A percentile compares a stretch with the other conserved stretches of the same genome.
Evolutionary conservation across 805 yeast genomes (phyloP).

Genomic region (Debaryomyces castellii): DNA sequence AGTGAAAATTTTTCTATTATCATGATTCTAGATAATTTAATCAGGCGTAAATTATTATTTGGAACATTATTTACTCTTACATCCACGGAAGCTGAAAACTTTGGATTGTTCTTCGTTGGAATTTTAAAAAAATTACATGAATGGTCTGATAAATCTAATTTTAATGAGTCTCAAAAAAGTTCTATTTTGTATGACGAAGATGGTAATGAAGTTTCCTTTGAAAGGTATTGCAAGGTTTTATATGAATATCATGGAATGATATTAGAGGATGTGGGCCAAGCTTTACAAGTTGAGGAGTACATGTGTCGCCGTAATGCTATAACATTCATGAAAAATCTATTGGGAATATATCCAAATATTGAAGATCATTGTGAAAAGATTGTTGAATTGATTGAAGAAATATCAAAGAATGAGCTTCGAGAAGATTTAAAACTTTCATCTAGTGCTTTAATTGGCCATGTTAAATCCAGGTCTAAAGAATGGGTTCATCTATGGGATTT

Average conservation of each 20-base stretch:
- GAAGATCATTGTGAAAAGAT: conserved; percentile 63
- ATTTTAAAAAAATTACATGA: conserved; percentile 47
- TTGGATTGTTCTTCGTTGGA: conserved; percentile 71
- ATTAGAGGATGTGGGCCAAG: conserved; percentile 39
- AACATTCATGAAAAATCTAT: conserved; percentile 66
- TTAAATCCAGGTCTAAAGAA: conserved; percentile 51
- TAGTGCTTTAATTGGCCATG: conserved; percentile 65
- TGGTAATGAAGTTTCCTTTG: conserved; percentile 15
- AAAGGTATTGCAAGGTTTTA: conserved; percentile 36
- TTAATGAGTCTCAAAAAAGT: conserved; percentile 12
- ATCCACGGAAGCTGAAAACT: conserved; percentile 73
- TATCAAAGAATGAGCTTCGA: conserved; percentile 56
- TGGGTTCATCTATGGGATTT: conserved; percentile 61
- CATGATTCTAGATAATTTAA: conserved; percentile 43
- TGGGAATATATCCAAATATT: conserved; percentile 64
- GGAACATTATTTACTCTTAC: conserved; percentile 70
- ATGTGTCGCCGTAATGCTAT: conserved; percentile 81
- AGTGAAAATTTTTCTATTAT: conserved; percentile 38
- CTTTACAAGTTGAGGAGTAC: conserved; percentile 56
- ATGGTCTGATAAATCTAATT: conserved; percentile 39
- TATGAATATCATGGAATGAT: conserved; percentile 58
- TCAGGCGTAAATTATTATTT: conserved; percentile 48
- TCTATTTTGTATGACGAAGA: conserved; percentile 20
- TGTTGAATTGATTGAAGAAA: conserved; percentile 44
- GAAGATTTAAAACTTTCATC: conserved; percentile 82